phyloP scores from a whole-genome alignment of 116 monocot species.

The Trichopus zeylanicus region DNA sequence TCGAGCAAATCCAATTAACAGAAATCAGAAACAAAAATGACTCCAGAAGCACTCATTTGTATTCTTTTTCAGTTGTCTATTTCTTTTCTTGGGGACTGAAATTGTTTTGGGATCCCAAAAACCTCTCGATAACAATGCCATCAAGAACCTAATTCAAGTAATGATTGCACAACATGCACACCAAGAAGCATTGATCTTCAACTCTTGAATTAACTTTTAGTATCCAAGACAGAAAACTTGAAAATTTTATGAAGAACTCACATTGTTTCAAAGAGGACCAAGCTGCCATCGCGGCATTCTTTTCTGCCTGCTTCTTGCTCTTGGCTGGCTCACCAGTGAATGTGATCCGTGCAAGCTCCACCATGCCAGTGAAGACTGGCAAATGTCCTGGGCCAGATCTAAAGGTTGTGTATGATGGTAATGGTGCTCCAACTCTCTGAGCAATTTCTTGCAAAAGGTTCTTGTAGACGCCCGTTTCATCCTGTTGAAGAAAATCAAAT shows the following conservation, averaged over 20 bases:
- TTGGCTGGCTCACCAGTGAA: conserved; percentile 94
- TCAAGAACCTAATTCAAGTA: not conserved
- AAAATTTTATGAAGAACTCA: conserved; percentile 21
- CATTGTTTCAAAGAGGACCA: conserved; percentile 88
- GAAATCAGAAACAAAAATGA: not conserved
- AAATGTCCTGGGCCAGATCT: conserved; percentile 85
- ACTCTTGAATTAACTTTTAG: not conserved
- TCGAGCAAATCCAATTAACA: not conserved
- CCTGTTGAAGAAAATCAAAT: conserved; percentile 36
- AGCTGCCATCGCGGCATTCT: conserved; percentile 91
- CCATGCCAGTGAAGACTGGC: conserved; percentile 90
- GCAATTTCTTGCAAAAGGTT: conserved; percentile 94
- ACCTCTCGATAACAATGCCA: not conserved
- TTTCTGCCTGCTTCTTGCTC: conserved; percentile 97
- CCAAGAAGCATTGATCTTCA: not conserved
- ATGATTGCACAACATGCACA: not conserved
- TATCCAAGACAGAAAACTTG: not conserved
- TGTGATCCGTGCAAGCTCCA: conserved; percentile 86
- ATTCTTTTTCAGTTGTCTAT: not conserved
- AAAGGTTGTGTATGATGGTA: conserved; percentile 78
- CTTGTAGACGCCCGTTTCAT: conserved; percentile 98
- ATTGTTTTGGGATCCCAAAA: not conserved
- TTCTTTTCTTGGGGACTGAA: not conserved
- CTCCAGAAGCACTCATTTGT: not conserved
- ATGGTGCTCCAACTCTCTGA: conserved; percentile 81